phyloP scores from a whole-genome alignment of 2,329 filamentous ascomycete species.

The Metarhizium brunneum region DNA sequence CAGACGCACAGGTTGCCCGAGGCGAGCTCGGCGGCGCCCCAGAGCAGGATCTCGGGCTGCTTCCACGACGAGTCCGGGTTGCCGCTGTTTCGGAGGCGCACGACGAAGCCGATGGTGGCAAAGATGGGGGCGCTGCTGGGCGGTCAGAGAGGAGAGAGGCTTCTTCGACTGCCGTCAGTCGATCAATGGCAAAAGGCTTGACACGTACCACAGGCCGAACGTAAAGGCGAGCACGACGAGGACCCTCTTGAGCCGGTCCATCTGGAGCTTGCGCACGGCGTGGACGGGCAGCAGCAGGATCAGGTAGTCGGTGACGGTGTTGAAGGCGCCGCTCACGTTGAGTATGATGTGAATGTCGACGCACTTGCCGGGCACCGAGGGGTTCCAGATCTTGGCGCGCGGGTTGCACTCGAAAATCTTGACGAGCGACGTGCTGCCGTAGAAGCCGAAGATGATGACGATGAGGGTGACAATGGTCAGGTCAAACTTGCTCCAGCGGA shows the following conservation, averaged over 20 bases:
- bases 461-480: background rate
- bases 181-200: too few relatives aligned
- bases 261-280: slow-evolving; percentile 2
- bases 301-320: slow-evolving; percentile 3
- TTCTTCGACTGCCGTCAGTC: too few relatives aligned
- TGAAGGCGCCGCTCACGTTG: slow-evolving; percentile 7
- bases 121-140: slow-evolving; percentile 3
- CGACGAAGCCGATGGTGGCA: slow-evolving; percentile 6
- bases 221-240: slow-evolving; percentile 5
- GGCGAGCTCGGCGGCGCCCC: slow-evolving; percentile 5
- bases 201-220: slow-evolving; percentile 4
- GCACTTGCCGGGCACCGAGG: slow-evolving; percentile 2
- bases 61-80: slow-evolving; percentile 6
- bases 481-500: slow-evolving; percentile 3
- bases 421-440: slow-evolving; percentile 3
- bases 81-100: slow-evolving; percentile 6
- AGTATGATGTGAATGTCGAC: slow-evolving; percentile 3
- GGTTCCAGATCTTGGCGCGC: slow-evolving; percentile 6
- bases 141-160: background rate
- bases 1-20: slow-evolving; percentile 7
- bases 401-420: slow-evolving; percentile 7
- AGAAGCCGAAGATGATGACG: slow-evolving; percentile 2
- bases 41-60: slow-evolving; percentile 7
- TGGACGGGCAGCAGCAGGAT: slow-evolving; percentile 6
- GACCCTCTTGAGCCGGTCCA: slow-evolving; percentile 1